Percentiles rank a stretch among this genome's conserved stretches.
Evolutionary conservation across 805 yeast genomes (phyloP).

Genomic region (Kluyveromyces starmeri): DNA sequence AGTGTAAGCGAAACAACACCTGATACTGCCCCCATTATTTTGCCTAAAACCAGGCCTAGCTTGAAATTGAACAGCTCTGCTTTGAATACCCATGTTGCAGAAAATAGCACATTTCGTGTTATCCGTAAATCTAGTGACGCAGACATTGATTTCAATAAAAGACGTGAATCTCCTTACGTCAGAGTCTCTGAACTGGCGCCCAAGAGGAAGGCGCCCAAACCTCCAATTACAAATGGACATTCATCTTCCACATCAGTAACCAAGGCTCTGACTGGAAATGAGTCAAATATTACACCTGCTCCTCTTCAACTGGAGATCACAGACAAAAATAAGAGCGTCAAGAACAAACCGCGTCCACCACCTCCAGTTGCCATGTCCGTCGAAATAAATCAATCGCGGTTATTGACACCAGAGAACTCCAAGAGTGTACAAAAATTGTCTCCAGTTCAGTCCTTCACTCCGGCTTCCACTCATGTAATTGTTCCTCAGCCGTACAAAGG

Average conservation of each 20-base stretch:
- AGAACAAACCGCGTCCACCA: slow-evolving; percentile 13
- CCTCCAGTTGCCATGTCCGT: slow-evolving; percentile 11
- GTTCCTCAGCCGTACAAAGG: slow-evolving; percentile 37
- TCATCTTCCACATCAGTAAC: slow-evolving; percentile 7
- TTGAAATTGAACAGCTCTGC: slow-evolving; percentile 2
- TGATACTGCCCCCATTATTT: slow-evolving; percentile 9
- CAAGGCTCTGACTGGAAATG: not conserved
- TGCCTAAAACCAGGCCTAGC: slow-evolving; percentile 11
- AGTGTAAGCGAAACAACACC: slow-evolving; percentile 12
- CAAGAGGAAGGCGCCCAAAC: slow-evolving; percentile 62
- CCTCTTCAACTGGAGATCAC: slow-evolving; percentile 13
- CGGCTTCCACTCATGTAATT: slow-evolving; percentile 35
- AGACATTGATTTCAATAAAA: slow-evolving; percentile 75
- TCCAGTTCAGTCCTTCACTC: slow-evolving; percentile 32
- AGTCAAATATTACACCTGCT: not conserved
- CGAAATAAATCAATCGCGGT: not conserved
- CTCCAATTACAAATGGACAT: slow-evolving; percentile 35
- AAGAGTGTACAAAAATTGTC: slow-evolving; percentile 11
- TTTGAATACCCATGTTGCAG: slow-evolving; percentile 6
- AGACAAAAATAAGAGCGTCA: slow-evolving; percentile 10
- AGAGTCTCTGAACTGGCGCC: slow-evolving; percentile 50
- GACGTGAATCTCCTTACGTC: slow-evolving; percentile 66
- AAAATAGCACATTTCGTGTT: slow-evolving; percentile 49
- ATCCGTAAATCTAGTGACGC: slow-evolving; percentile 52
- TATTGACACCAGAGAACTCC: too few relatives aligned